A percentile compares a stretch with the other conserved stretches of the same genome.
These are phyloP conservation scores for Leptosphaerulina australis DNA, from an alignment of 2,329 filamentous ascomycete genomes.

Conservation along the genomic window DNA sequence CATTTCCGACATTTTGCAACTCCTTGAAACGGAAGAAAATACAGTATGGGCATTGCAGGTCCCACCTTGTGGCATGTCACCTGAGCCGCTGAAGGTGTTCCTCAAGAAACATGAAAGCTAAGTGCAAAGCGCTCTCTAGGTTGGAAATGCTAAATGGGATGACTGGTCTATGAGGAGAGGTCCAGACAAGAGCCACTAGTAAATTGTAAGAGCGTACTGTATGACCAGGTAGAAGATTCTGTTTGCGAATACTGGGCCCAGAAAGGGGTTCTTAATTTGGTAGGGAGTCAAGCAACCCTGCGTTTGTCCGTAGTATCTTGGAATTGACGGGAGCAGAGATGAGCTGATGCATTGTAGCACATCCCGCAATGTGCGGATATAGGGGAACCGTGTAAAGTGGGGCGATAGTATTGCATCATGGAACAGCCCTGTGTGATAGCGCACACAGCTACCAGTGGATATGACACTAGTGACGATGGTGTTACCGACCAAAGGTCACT, in stretches of 20 bases:
- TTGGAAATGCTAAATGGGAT: slow-evolving; percentile 61
- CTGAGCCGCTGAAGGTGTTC: slow-evolving; percentile 24
- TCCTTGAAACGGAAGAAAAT: slow-evolving; percentile 58
- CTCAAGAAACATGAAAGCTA: slow-evolving; percentile 71
- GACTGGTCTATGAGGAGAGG: slow-evolving; percentile 44
- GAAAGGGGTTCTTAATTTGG: slow-evolving; percentile 75
- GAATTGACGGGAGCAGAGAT: slow-evolving; percentile 33
- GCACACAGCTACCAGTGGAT: slow-evolving; percentile 79
- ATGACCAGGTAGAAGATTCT: slow-evolving; percentile 78
- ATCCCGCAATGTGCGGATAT: slow-evolving; percentile 72
- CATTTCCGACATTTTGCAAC: slow-evolving; percentile 57
- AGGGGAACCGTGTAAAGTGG: slow-evolving; percentile 75
- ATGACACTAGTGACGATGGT: slow-evolving; percentile 32
- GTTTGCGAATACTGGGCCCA: slow-evolving; percentile 82
- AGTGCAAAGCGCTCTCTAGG: slow-evolving; percentile 75
- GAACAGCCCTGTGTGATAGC: slow-evolving; percentile 80
- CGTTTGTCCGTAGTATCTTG: too few relatives aligned
- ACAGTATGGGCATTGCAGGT: slow-evolving; percentile 55
- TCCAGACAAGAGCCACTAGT: slow-evolving; percentile 31
- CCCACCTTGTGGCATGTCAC: slow-evolving; percentile 52
- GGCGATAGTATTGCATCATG: slow-evolving; percentile 76
- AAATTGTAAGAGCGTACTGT: slow-evolving; percentile 76
- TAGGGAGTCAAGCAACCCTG: slow-evolving; percentile 71
- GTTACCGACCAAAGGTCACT: too few relatives aligned
- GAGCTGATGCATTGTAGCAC: slow-evolving; percentile 57